Conservation (phyloP, 352 stramenopile species). For the Hyaloperonospora arabidopsidis region DNA sequence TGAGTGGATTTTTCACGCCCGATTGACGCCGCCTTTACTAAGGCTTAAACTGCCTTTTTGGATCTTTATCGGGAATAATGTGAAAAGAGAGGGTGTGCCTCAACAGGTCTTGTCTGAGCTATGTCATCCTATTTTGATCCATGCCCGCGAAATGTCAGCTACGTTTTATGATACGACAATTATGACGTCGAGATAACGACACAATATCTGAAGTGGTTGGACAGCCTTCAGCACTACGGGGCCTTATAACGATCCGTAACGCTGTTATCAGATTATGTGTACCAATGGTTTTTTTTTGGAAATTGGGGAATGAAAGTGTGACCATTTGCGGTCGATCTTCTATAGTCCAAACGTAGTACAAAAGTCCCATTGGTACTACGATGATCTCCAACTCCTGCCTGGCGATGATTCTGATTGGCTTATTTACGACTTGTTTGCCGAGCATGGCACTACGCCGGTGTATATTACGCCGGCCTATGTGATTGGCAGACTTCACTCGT, state of each 20-base stretch:
- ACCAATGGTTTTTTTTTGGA: background rate
- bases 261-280: background rate
- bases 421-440: background rate
- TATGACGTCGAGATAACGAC: background rate
- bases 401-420: too few relatives aligned
- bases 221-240: background rate
- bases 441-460: background rate
- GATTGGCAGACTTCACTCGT: too few relatives aligned
- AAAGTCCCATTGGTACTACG: background rate
- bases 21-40: background rate
- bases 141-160: background rate
- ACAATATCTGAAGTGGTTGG: background rate
- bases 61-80: background rate
- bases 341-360: background rate
- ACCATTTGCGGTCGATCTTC: background rate
- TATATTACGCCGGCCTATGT: too few relatives aligned
- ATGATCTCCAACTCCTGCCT: background rate
- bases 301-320: background rate
- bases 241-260: background rate
- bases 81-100: background rate
- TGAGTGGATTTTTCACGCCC: background rate
- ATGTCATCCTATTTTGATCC: background rate
- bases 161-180: background rate
- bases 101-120: background rate
- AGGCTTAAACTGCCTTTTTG: background rate